Percentiles rank a stretch among this genome's conserved stretches.
phyloP scores from a whole-genome alignment of 192 early-diverging fungal genomes.

The Coemansia sp. region DNA sequence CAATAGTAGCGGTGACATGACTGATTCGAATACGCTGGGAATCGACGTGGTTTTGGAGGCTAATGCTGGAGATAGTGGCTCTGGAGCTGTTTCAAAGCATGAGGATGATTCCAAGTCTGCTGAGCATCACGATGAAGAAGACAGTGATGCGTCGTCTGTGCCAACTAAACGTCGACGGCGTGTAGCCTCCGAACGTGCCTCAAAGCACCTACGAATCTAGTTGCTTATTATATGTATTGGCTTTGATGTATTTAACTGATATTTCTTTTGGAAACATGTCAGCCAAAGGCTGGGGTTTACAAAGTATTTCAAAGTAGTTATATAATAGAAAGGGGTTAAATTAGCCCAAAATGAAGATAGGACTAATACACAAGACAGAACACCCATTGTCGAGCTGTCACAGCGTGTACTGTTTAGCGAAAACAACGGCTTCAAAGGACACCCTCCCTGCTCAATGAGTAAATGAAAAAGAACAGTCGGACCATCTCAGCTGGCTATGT shows the following conservation, averaged over 20 bases:
- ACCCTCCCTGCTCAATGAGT: too few relatives aligned
- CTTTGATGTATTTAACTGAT: too few relatives aligned
- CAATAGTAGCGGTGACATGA: background rate
- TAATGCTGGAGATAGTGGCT: too few relatives aligned
- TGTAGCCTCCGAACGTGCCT: conserved; percentile 43
- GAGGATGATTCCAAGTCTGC: conserved; percentile 19
- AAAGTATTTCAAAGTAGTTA: too few relatives aligned
- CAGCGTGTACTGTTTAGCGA: too few relatives aligned
- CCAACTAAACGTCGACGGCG: conserved; percentile 45
- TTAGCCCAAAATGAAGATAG: too few relatives aligned
- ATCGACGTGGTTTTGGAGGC: background rate
- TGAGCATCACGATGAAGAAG: conserved; percentile 33
- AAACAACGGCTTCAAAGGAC: conserved; percentile 3
- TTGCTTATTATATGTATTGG: background rate
- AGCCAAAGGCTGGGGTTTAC: too few relatives aligned
- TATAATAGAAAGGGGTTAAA: too few relatives aligned
- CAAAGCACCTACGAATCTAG: conserved; percentile 41
- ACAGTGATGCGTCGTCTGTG: conserved; percentile 42
- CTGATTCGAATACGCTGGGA: background rate
- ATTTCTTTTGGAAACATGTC: too few relatives aligned
- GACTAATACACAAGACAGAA: too few relatives aligned
- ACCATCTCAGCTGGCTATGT: background rate
- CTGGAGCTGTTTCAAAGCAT: background rate
- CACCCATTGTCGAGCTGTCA: too few relatives aligned
- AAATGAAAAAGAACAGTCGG: background rate